These are phyloP conservation scores for Cryphonectria naterciae DNA, from an alignment of 2,329 filamentous ascomycete genomes.

Conservation along the genomic window DNA sequence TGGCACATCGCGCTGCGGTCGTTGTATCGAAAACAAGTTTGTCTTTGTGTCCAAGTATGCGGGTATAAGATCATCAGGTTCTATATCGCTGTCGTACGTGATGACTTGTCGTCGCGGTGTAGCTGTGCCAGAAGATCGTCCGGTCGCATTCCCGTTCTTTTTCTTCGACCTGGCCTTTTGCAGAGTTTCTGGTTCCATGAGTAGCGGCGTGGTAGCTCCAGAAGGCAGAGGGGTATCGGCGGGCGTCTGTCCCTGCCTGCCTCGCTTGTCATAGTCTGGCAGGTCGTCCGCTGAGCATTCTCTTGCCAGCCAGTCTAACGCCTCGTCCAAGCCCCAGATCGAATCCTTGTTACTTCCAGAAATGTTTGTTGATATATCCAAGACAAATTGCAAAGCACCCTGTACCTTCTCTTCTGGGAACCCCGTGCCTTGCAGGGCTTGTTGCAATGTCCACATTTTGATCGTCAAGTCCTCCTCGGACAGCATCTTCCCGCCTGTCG, in stretches of 20 bases:
- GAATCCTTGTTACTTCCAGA: slow-evolving; percentile 61
- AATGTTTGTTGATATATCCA: slow-evolving; percentile 69
- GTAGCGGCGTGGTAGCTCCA: slow-evolving; percentile 53
- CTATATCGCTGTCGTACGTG: slow-evolving; percentile 70
- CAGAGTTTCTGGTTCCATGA: slow-evolving; percentile 41
- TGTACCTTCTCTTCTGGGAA: slow-evolving; percentile 69
- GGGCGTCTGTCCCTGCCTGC: slow-evolving; percentile 44
- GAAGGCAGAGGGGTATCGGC: slow-evolving; percentile 55
- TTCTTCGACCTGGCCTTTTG: slow-evolving; percentile 41
- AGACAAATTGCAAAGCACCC: slow-evolving; percentile 66
- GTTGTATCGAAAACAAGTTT: slow-evolving; percentile 65
- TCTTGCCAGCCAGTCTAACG: slow-evolving; percentile 87
- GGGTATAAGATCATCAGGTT: slow-evolving; percentile 75
- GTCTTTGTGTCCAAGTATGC: slow-evolving; percentile 77
- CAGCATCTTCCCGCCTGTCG: slow-evolving; percentile 53
- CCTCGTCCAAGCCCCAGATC: slow-evolving; percentile 86
- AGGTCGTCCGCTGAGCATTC: slow-evolving; percentile 72
- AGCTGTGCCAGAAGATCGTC: slow-evolving; percentile 35
- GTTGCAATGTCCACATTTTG: slow-evolving; percentile 83
- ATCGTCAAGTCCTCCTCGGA: slow-evolving; percentile 79
- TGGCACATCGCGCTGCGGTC: slow-evolving; percentile 52
- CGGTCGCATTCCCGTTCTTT: slow-evolving; percentile 36
- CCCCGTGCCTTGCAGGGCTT: slow-evolving; percentile 69
- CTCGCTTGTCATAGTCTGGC: slow-evolving; percentile 67
- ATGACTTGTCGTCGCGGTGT: slow-evolving; percentile 49